A percentile compares a stretch with the other conserved stretches of the same genome.
Conservation (phyloP, 2,329 filamentous ascomycete species). For the Fusarium sp. region DNA sequence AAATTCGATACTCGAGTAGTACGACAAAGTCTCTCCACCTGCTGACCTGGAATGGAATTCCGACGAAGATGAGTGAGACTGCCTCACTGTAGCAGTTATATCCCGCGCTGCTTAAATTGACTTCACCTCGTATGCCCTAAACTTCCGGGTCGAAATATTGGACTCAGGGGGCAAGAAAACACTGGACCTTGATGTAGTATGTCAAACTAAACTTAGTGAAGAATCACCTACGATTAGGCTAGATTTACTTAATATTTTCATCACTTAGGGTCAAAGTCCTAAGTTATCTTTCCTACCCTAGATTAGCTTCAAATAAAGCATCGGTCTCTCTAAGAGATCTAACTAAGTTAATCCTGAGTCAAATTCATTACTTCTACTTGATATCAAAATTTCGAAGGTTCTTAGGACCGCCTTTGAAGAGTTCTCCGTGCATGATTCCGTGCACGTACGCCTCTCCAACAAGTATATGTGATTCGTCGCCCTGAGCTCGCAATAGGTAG, state of each 20-base stretch:
- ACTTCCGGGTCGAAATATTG: not conserved
- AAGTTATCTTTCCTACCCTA: too few species aligned
- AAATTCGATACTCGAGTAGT: not conserved
- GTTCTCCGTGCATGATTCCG: not conserved
- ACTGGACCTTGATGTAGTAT: too few species aligned
- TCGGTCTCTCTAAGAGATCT: not conserved
- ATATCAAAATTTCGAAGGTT: not conserved
- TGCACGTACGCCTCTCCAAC: not conserved
- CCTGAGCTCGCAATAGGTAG: not conserved
- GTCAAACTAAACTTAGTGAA: too few species aligned
- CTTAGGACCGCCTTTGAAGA: not conserved
- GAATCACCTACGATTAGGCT: too few species aligned
- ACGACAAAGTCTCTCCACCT: fast-evolving
- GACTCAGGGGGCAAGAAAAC: too few species aligned
- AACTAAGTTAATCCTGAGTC: not conserved
- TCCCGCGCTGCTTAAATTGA: not conserved
- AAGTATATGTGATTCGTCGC: not conserved
- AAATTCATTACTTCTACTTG: not conserved
- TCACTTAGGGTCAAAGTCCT: too few species aligned
- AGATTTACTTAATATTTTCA: too few species aligned
- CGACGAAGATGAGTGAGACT: not conserved
- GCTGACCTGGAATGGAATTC: fast-evolving
- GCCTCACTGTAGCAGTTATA: not conserved
- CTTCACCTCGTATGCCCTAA: not conserved
- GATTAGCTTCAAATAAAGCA: not conserved